Evolutionary conservation across 1,284 basidiomycete genomes (phyloP), one percentile per base, ranked within the genome.

Genomic region (Tilletia setariae): DNA sequence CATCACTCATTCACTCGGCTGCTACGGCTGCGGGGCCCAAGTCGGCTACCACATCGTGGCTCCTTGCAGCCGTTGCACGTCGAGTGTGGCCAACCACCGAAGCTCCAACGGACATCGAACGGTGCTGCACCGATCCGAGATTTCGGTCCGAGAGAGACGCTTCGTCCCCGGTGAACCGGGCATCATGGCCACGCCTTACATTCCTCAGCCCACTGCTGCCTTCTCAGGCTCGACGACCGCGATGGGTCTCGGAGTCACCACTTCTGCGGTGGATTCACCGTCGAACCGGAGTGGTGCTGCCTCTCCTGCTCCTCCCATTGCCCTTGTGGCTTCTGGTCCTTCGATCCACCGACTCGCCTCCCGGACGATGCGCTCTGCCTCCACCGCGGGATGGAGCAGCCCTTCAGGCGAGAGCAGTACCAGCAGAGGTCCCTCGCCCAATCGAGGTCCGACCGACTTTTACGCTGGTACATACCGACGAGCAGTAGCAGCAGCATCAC

Each of bases 91-190:
- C 65, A 79, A 81, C 68, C 81, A 84, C 66, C 75, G 87, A 86
- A 77, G 83, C 53, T 84, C 84, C 2, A 93, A 93, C 81, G 91
- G 91, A 4, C 91, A 94, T 80, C 89, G 91, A 28, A 93, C 91
- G 78, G 91, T 94, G 35, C 92, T 93, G 82, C 91, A 93, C 84
- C 90, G 90, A 64, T 87, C 85, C 75, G 90, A 91, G 83, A 89
- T 93, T 64, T 75, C 82, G n/a, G 87, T 88, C 11, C 86, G 86
- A 40, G 90, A 91, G 79, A 87, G 92, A 42, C 86, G 87, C 72
- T 91, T 91, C 77, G 85, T 91, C 66, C 84, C 84, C 30, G 86
- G 87, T 68, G 91, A 93, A 80, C 87, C 87, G 3, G 90, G 90
- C 32, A 88, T 92, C 30, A 64, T 72, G 15, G 70, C 73, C 11